Percentiles rank a stretch among this genome's conserved stretches.
Conservation (phyloP, 805 yeast genomes). For the Danielia oregonensis region DNA sequence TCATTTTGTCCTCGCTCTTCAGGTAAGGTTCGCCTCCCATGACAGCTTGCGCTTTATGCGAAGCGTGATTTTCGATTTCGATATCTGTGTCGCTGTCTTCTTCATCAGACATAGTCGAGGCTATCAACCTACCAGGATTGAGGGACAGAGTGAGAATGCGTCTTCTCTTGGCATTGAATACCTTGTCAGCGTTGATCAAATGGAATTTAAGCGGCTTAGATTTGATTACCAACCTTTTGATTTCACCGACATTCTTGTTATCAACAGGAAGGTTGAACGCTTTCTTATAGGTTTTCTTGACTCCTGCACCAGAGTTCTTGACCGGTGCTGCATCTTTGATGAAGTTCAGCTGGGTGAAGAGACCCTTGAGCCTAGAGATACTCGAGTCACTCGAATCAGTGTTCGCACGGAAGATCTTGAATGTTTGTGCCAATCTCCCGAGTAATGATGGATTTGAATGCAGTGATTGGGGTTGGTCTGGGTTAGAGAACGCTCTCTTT, state of each 20-base stretch:
- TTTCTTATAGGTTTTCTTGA: slow-evolving; percentile 2
- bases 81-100: slow-evolving; percentile 2
- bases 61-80: slow-evolving; percentile 1
- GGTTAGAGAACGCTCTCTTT: slow-evolving; percentile 16
- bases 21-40: neutral
- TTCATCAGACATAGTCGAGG: neutral
- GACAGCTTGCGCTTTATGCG: neutral
- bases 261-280: slow-evolving; percentile 2
- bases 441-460: slow-evolving; percentile 25
- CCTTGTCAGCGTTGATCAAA: slow-evolving; percentile 39
- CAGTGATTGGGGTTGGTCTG: slow-evolving; percentile 4
- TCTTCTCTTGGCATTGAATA: slow-evolving; percentile 32
- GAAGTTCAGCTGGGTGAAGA: slow-evolving; percentile 27
- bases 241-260: slow-evolving; percentile 20
- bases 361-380: slow-evolving; percentile 22
- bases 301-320: neutral
- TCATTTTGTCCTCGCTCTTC: neutral
- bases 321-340: slow-evolving; percentile 9
- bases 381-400: slow-evolving; percentile 6
- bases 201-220: slow-evolving; percentile 40
- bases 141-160: slow-evolving; percentile 18
- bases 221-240: slow-evolving; percentile 35
- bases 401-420: slow-evolving; percentile 26
- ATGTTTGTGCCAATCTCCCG: slow-evolving; percentile 31
- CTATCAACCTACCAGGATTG: neutral